phyloP scores from a whole-genome alignment of 2,329 filamentous ascomycete genomes.

The Botrytis squamosa region DNA sequence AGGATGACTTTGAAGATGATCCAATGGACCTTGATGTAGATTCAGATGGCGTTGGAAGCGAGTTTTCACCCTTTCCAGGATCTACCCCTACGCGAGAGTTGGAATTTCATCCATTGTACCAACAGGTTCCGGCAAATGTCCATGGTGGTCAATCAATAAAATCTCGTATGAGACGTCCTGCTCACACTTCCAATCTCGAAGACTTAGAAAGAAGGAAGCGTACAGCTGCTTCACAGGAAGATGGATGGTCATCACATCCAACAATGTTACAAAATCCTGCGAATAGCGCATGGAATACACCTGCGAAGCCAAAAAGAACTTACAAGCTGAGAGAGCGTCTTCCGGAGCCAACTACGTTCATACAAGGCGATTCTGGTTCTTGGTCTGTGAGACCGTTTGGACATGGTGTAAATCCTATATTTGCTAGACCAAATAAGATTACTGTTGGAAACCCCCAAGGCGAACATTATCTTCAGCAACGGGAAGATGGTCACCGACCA shows the following conservation, averaged over 20 bases:
- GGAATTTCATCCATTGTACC: not conserved
- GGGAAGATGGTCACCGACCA: constrained; percentile 33
- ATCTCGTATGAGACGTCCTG: not conserved
- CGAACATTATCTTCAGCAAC: constrained; percentile 28
- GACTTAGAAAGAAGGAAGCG: constrained; percentile 21
- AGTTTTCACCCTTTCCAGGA: constrained; percentile 2
- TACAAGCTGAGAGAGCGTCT: constrained; percentile 24
- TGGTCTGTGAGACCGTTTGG: constrained; percentile 38
- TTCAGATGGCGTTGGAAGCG: constrained; percentile 17
- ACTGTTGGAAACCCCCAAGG: constrained; percentile 28
- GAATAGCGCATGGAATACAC: constrained; percentile 35
- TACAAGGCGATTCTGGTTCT: constrained; percentile 35
- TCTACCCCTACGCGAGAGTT: not conserved
- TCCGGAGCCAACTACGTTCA: constrained; percentile 37
- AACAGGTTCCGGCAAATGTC: not conserved
- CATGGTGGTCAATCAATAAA: not conserved
- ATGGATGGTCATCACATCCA: constrained; percentile 27
- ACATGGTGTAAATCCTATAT: constrained; percentile 38
- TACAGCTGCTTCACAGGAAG: not conserved
- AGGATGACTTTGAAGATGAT: constrained; percentile 8
- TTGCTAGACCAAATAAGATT: constrained; percentile 32
- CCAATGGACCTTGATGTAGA: constrained; percentile 10
- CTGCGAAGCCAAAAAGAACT: constrained; percentile 1
- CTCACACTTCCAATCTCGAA: constrained; percentile 15
- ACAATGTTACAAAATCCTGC: constrained; percentile 30